Conservation (phyloP, 768 basidiomycete genomes). For the Pholiota molesta region DNA sequence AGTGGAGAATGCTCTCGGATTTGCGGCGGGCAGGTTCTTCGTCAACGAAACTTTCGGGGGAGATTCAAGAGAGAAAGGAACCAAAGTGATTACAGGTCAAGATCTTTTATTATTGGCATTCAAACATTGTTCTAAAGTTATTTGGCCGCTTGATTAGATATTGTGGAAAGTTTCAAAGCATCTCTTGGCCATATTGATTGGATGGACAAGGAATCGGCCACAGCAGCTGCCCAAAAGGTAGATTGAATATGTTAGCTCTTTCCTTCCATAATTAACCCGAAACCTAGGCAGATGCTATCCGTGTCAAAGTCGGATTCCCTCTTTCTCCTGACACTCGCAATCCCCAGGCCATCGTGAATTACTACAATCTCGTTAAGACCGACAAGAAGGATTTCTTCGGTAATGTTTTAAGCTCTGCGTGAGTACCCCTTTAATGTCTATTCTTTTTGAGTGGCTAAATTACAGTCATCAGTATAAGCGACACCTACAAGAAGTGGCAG, state of each 20-base stretch:
- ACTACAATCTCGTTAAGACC: slow-evolving; percentile 74
- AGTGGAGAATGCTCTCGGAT: slow-evolving; percentile 81
- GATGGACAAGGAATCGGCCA: slow-evolving; percentile 88
- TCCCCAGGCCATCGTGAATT: slow-evolving; percentile 67
- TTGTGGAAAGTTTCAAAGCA: slow-evolving; percentile 80
- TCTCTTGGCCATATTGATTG: slow-evolving; percentile 78
- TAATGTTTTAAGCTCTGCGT: slow-evolving; percentile 73
- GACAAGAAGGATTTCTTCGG: slow-evolving; percentile 77
- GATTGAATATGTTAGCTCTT: slow-evolving; percentile 3
- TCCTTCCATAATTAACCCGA: slow-evolving; percentile 12
- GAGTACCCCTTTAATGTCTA: slow-evolving; percentile 17
- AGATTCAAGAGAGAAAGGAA: slow-evolving; percentile 78
- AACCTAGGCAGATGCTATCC: slow-evolving; percentile 72
- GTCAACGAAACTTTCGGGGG: slow-evolving; percentile 83
- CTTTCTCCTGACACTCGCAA: slow-evolving; percentile 79
- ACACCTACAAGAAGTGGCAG: slow-evolving; percentile 72
- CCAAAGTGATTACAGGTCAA: slow-evolving; percentile 77
- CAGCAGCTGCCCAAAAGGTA: slow-evolving; percentile 85
- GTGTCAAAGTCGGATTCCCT: slow-evolving; percentile 94
- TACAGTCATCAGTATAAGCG: slow-evolving; percentile 46
- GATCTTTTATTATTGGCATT: background rate
- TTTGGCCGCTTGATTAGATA: slow-evolving; percentile 45
- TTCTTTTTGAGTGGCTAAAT: background rate
- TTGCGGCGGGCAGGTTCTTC: slow-evolving; percentile 87
- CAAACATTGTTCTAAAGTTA: background rate